Evolutionary conservation across 495 filamentous ascomycete species (phyloP).

Genomic region (Penicillium ucsense): DNA sequence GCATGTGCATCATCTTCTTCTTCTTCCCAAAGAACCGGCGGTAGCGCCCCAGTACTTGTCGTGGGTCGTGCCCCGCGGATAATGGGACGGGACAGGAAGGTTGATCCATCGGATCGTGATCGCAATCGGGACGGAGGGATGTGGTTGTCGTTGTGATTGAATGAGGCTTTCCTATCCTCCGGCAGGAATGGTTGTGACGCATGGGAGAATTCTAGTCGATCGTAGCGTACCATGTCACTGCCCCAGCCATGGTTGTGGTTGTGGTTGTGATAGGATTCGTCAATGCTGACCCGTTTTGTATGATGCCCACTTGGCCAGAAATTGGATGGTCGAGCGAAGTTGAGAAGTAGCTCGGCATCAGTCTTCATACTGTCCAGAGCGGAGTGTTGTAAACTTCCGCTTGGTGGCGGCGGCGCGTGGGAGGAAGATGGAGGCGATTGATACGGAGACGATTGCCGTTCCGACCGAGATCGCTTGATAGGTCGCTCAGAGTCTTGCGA

Average conservation of each 20-base stretch:
- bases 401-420: slow-evolving; percentile 29
- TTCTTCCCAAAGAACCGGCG: slow-evolving; percentile 30
- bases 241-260: slow-evolving; percentile 12
- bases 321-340: slow-evolving; percentile 33
- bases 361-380: slow-evolving; percentile 37
- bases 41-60: slow-evolving; percentile 33
- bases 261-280: slow-evolving; percentile 22
- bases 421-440: slow-evolving; percentile 9
- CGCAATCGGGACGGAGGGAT: slow-evolving; percentile 32
- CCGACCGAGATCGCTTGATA: slow-evolving; percentile 52
- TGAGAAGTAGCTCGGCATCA: slow-evolving; percentile 46
- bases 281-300: slow-evolving; percentile 29
- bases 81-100: slow-evolving; percentile 29
- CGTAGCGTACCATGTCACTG: slow-evolving; percentile 15
- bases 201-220: slow-evolving; percentile 14
- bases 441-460: slow-evolving; percentile 42
- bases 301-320: slow-evolving; percentile 21
- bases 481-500: slow-evolving; percentile 36
- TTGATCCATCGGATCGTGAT: slow-evolving; percentile 39
- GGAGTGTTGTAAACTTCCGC: slow-evolving; percentile 34
- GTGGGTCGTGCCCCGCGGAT: slow-evolving; percentile 30
- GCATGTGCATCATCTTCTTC: slow-evolving; percentile 18
- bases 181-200: slow-evolving; percentile 3
- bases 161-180: slow-evolving; percentile 10
- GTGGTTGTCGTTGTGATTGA: slow-evolving; percentile 5